Conservation (phyloP, 2,329 filamentous ascomycete species). For the Trichoderma sp. region DNA sequence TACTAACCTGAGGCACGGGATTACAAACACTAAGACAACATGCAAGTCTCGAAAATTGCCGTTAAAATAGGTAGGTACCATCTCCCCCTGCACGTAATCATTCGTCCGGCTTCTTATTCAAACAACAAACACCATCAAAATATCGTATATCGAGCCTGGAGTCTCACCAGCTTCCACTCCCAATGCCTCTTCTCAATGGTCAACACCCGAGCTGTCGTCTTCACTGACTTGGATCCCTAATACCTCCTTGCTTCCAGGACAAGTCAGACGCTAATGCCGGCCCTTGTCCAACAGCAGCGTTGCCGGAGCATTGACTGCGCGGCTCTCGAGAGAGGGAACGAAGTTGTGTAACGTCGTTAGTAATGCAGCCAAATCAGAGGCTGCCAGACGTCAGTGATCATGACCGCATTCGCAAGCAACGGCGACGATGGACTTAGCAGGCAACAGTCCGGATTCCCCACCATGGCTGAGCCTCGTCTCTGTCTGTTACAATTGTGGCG, state of each 20-base stretch:
- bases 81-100: too few species aligned
- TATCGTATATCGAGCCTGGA: neutral
- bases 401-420: neutral
- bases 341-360: neutral
- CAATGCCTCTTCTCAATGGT: neutral
- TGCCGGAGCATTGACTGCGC: neutral
- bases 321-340: neutral
- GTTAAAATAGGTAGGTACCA: too few species aligned
- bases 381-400: conserved; percentile 3
- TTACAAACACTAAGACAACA: neutral
- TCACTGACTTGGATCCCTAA: too few species aligned
- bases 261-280: conserved; percentile 7
- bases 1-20: neutral
- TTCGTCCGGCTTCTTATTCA: too few species aligned
- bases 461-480: too few species aligned
- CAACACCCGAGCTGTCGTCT: neutral
- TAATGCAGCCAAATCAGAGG: neutral
- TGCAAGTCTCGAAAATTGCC: too few species aligned
- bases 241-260: neutral
- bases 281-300: neutral
- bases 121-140: neutral
- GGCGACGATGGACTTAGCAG: neutral
- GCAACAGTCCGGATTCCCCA: conserved; percentile 4
- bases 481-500: too few species aligned
- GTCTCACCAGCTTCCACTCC: neutral